Percentiles rank a stretch among this genome's conserved stretches.
Evolutionary conservation across 2,329 filamentous ascomycete genomes (phyloP).

Genomic region (Coniochaeta sp.): DNA sequence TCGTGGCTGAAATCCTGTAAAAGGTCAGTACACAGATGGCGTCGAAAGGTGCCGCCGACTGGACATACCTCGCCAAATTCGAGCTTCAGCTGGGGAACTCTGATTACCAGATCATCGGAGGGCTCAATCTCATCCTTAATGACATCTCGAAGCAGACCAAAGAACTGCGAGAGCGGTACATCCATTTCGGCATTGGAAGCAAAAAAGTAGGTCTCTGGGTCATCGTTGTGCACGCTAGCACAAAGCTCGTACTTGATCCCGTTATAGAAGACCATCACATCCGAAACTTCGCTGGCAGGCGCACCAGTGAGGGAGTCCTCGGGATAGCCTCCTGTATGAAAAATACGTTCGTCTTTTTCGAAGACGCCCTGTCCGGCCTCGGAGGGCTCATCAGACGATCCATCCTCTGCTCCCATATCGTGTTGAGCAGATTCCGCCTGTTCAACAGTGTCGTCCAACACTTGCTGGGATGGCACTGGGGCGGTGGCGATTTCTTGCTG

Average conservation of each 20-base stretch:
- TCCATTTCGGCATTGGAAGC: slow-evolving; percentile 32
- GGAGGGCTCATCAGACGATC: background rate
- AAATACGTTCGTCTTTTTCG: slow-evolving; percentile 1
- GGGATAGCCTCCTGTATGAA: background rate
- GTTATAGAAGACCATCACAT: slow-evolving; percentile 23
- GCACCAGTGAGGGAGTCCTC: background rate
- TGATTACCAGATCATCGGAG: slow-evolving; percentile 42
- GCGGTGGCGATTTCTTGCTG: background rate
- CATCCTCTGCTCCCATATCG: slow-evolving; percentile 1
- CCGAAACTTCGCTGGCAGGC: slow-evolving; percentile 8
- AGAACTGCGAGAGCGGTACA: slow-evolving; percentile 33
- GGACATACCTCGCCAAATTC: slow-evolving; percentile 42
- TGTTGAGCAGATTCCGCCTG: background rate
- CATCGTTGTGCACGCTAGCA: slow-evolving; percentile 24
- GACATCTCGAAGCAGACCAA: slow-evolving; percentile 36
- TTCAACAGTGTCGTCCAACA: background rate
- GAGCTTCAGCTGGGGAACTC: slow-evolving; percentile 42
- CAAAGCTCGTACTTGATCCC: slow-evolving; percentile 23
- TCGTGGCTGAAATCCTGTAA: slow-evolving; percentile 9
- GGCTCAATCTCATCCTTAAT: slow-evolving; percentile 34
- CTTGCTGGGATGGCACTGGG: background rate
- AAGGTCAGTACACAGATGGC: background rate
- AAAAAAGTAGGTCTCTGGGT: slow-evolving; percentile 36
- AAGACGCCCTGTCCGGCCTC: slow-evolving; percentile 4
- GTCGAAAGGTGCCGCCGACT: background rate